These are phyloP conservation scores for Acorus calamus DNA, from an alignment of 106 monocot genomes.

Conservation along the genomic window DNA sequence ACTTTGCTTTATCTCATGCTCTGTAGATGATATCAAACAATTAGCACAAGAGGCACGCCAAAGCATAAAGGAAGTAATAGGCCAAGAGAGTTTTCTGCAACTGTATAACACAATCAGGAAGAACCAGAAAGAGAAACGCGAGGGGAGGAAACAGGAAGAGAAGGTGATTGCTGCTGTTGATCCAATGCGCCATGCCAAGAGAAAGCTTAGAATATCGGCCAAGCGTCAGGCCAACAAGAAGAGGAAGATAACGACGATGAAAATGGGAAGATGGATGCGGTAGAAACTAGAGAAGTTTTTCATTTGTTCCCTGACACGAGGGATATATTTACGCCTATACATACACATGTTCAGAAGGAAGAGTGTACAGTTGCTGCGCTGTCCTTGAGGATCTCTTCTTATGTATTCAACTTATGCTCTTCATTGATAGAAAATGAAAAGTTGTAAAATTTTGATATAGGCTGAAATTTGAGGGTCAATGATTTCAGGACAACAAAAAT, in stretches of 20 bases:
- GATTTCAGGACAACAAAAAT: no score
- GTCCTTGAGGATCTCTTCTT: no score
- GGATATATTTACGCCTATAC: no score
- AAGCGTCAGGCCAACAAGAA: slow-evolving; percentile 71
- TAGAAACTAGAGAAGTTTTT: not conserved
- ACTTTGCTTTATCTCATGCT: not conserved
- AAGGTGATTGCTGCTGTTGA: slow-evolving; percentile 54
- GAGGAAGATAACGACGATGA: slow-evolving; percentile 61
- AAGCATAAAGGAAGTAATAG: slow-evolving; percentile 32
- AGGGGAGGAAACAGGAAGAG: slow-evolving; percentile 45
- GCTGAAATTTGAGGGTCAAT: no score
- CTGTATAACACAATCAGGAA: slow-evolving; percentile 71
- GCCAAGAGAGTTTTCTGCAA: slow-evolving; percentile 50
- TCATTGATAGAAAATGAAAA: no score
- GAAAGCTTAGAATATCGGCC: slow-evolving; percentile 50
- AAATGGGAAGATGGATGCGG: slow-evolving; percentile 41
- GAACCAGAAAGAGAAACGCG: slow-evolving; percentile 59
- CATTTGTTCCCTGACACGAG: no score
- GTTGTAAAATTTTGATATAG: no score
- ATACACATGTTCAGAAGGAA: no score
- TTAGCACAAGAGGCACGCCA: slow-evolving; percentile 55
- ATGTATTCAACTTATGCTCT: no score
- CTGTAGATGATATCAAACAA: slow-evolving; percentile 68
- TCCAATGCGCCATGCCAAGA: slow-evolving; percentile 68
- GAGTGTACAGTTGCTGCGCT: no score